Base-by-base conservation (phyloP, 768 basidiomycete genomes). In the Galerina marginata region DNA sequence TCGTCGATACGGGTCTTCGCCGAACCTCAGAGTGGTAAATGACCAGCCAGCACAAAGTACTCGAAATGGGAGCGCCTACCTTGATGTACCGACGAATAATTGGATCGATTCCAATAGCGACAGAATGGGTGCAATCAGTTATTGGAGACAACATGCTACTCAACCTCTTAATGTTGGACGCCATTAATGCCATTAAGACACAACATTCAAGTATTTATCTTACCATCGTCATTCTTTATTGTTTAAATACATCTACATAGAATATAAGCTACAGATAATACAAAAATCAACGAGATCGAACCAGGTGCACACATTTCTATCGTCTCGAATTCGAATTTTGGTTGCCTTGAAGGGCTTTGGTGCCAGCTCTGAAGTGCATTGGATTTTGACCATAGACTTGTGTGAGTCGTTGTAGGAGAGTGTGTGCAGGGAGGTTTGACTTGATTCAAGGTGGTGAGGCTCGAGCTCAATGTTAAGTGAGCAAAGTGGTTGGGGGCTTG, bases 1-100 rank as follows among this genome's bases (percentile, higher is more conserved):
- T 29, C 58, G 43, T 20, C 61, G 47, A 39, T 58, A 61, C 33
- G 66, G 65, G 6, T 59, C 62, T 16, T 38, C 56, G 36, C 65
- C 63, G 3, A 56, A 58, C 39, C 38, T 60, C 16, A 54, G 37
- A 15, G 36, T 62, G 37, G 25, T 42, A 25, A 57, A 55, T 14
- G 47, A 48, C 40, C 25, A 42, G 55, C 46, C 48, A 12, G 46
- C 15, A 6, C 15, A 26, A 33, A 49, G 25, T 49, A 40, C 23
- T 14, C 37, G 9, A 33, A 56, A 54, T 52, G 33, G 33, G 47
- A 33, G 12, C 20, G 20, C 20, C 20, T 20, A 20, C 20, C 20
- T 20, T 20, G 20, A 20, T 20, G 20, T 20, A 20, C 20, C 20
- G 20, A 20, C 20, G 20, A 20, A 48, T 16, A 38, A 55, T 45